These are phyloP conservation scores for Helenozyma rhizophorensis DNA, from an alignment of 805 yeast species.

Conservation along the genomic window DNA sequence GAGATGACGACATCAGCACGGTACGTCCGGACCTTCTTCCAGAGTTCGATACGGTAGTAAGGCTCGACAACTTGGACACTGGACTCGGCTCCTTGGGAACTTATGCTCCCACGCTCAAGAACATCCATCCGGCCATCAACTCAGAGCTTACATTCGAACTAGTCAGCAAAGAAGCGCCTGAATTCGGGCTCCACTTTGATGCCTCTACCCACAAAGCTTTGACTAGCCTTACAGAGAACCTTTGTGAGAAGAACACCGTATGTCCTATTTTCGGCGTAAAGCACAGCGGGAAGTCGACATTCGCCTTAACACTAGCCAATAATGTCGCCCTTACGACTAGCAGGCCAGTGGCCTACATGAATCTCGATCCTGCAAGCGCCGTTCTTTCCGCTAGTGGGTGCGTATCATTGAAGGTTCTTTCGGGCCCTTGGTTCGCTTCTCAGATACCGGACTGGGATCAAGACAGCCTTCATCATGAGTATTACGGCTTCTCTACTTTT, in stretches of 20 bases:
- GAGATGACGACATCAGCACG: too few relatives aligned
- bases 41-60: slow-evolving; percentile 40
- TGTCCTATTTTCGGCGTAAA: slow-evolving; percentile 56
- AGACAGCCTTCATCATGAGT: slow-evolving; percentile 22
- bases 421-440: slow-evolving; percentile 25
- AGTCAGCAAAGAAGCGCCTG: slow-evolving; percentile 1
- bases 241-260: slow-evolving; percentile 19
- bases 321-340: slow-evolving; percentile 28
- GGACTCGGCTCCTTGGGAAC: slow-evolving; percentile 45
- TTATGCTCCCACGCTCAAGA: slow-evolving; percentile 43
- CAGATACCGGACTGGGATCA: slow-evolving; percentile 18
- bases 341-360: slow-evolving; percentile 48
- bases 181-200: slow-evolving; percentile 5
- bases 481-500: slow-evolving; percentile 67
- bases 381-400: slow-evolving; percentile 72
- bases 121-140: slow-evolving; percentile 17
- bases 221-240: neutral
- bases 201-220: slow-evolving; percentile 2
- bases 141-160: slow-evolving; percentile 10
- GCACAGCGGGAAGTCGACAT: slow-evolving; percentile 79
- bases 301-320: slow-evolving; percentile 53
- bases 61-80: slow-evolving; percentile 30
- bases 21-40: too few relatives aligned
- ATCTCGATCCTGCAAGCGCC: slow-evolving; percentile 88
- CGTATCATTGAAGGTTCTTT: slow-evolving; percentile 46